Percentiles rank a stretch among this genome's conserved stretches.
Evolutionary conservation across 768 basidiomycete species (phyloP).

Genomic region (Favolaschia claudopus): DNA sequence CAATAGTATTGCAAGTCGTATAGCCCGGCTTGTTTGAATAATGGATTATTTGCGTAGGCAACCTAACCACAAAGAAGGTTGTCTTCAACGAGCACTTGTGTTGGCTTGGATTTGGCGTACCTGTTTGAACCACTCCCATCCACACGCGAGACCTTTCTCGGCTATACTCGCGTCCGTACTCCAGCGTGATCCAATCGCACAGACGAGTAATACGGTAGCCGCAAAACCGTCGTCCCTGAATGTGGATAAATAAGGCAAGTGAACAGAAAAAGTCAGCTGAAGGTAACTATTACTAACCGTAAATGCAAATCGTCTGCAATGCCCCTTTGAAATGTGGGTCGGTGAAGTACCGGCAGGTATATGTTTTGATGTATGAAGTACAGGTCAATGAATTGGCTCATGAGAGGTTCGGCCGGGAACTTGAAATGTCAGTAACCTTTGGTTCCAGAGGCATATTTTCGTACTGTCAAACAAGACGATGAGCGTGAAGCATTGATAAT

Average conservation of each 20-base stretch:
- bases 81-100: background rate
- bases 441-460: background rate
- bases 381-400: conserved; percentile 58
- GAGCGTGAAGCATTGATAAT: background rate
- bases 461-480: background rate
- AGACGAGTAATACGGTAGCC: conserved; percentile 68
- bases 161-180: conserved; percentile 31
- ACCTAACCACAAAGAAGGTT: background rate
- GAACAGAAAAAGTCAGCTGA: background rate
- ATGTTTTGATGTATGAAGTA: conserved; percentile 69
- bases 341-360: conserved; percentile 73
- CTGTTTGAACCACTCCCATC: conserved; percentile 75
- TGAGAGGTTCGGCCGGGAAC: conserved; percentile 63
- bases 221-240: conserved; percentile 58
- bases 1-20: conserved; percentile 78
- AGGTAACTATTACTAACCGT: too few relatives aligned
- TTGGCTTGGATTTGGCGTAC: conserved; percentile 37
- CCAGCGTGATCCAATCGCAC: conserved; percentile 69
- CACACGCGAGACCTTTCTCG: conserved; percentile 54
- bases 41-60: conserved; percentile 65
- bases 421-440: background rate
- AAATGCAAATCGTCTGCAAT: conserved; percentile 57
- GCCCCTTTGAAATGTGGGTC: conserved; percentile 66
- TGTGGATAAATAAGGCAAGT: background rate
- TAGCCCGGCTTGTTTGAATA: conserved; percentile 68